Base-by-base conservation (phyloP, 768 basidiomycete genomes). In the Trametopsis cervina region DNA sequence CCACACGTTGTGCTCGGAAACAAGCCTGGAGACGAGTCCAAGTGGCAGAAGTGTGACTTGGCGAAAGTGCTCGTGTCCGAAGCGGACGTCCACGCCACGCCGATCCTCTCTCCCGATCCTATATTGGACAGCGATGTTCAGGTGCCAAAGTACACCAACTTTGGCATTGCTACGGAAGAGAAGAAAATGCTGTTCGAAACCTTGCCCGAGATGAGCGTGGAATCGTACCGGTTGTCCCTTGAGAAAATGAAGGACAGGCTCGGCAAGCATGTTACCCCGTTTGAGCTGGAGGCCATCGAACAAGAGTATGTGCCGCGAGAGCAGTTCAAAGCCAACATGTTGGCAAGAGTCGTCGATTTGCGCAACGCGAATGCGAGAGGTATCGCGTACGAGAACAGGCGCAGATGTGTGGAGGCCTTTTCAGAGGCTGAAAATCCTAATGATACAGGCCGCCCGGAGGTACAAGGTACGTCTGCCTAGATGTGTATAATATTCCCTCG, bases 301-400 rank as follows among this genome's bases (percentile, higher is more conserved):
- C 33, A 54, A 56, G 42, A 65, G 61, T 21, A 60, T 63, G 49
- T 54, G 59, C 29, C 29, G 39, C 59, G 57, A 35, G 73, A 79
- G 56, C 41, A 70, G 24, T 50, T 51, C 47, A 83, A 82, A 58
- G 71, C 75, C 4, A 74, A 69, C 51, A 60, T 66, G 57, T 74
- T 96, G 48, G 81, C 85, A 37, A 74, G 76, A 55, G 66, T 91
- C 24, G 66, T 92, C 18, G 92, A 96, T 67, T 66, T 98, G 57
- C 72, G 84, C 53, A 97, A 98, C 60, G 86, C 95, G 15, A 89
- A 86, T 56, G 87, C 90, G 23, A 71, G 67, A 24, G 91, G 90
- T n/a, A 81, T 97, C 52, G n/a, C n/a, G n/a, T n/a, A n/a, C 58
- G 89, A 92, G 67, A 97, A 96, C 63, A 73, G 87, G 50, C 72